These are phyloP conservation scores for Daldinia childiae DNA, from an alignment of 495 filamentous ascomycete species.

Conservation along the genomic window DNA sequence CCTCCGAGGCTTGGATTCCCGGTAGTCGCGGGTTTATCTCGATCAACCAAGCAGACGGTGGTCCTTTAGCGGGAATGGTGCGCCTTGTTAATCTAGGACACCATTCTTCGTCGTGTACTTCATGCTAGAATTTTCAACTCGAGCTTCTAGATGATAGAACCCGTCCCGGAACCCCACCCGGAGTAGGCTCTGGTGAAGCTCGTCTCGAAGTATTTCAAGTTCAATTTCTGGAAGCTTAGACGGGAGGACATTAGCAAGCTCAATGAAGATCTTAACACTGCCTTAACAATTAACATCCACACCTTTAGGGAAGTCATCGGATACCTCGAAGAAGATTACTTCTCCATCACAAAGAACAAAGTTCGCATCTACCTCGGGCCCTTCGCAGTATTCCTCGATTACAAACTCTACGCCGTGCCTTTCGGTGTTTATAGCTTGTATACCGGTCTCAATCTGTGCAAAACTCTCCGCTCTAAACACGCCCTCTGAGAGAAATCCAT, in stretches of 20 bases:
- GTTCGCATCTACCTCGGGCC: background rate
- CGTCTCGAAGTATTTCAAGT: background rate
- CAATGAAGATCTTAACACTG: background rate
- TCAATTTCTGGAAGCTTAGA: background rate
- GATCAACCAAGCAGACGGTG: background rate
- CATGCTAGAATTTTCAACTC: constrained; percentile 3
- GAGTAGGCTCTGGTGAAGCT: background rate
- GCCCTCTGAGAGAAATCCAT: background rate
- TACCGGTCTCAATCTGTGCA: background rate
- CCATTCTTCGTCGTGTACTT: background rate
- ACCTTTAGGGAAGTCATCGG: background rate
- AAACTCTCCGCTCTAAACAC: background rate
- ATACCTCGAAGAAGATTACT: background rate
- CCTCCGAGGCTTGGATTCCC: background rate
- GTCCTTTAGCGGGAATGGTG: background rate
- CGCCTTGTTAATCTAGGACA: background rate
- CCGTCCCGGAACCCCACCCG: background rate
- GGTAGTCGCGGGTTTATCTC: constrained; percentile 1
- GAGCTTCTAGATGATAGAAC: background rate
- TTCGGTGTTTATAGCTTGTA: background rate
- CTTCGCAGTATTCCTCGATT: background rate
- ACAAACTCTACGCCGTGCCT: background rate
- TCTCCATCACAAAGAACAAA: constrained; percentile 1
- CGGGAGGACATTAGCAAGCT: background rate
- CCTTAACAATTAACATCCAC: background rate